Conservation (phyloP, 805 yeast genomes). For the Scheffersomyces coipomensis region DNA sequence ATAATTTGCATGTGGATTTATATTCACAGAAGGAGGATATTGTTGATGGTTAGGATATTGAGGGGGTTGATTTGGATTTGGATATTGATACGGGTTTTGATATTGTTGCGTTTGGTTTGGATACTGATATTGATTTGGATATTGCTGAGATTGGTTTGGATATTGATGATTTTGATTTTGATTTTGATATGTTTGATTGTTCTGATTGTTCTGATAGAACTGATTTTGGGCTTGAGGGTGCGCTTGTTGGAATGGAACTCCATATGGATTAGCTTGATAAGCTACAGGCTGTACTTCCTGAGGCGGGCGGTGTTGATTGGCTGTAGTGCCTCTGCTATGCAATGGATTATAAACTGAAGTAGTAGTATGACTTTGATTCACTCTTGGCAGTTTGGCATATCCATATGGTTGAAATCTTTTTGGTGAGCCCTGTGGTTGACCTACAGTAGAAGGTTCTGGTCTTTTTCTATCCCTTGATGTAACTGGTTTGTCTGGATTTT, state of each 20-base stretch:
- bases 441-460: neutral
- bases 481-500: slow-evolving; percentile 6
- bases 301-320: neutral
- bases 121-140: slow-evolving; percentile 3
- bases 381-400: neutral
- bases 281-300: neutral
- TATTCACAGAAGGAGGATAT: slow-evolving; percentile 3
- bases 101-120: slow-evolving; percentile 1
- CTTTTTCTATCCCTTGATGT: slow-evolving; percentile 11
- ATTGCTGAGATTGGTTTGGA: slow-evolving; percentile 5
- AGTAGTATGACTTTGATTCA: neutral
- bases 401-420: slow-evolving; percentile 1
- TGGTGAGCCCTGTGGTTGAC: slow-evolving; percentile 4
- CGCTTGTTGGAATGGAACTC: slow-evolving; percentile 2
- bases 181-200: slow-evolving; percentile 4
- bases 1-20: slow-evolving; percentile 7
- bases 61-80: slow-evolving; percentile 2
- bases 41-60: slow-evolving; percentile 4
- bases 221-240: slow-evolving; percentile 9
- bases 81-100: slow-evolving; percentile 4
- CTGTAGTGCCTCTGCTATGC: neutral
- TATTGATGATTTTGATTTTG: slow-evolving; percentile 8
- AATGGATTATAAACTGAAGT: slow-evolving; percentile 1
- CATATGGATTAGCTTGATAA: slow-evolving; percentile 3
- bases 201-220: slow-evolving; percentile 1